Base-by-base conservation (phyloP, 208 protist genomes). In the Acanthamoeba polyphaga region DNA sequence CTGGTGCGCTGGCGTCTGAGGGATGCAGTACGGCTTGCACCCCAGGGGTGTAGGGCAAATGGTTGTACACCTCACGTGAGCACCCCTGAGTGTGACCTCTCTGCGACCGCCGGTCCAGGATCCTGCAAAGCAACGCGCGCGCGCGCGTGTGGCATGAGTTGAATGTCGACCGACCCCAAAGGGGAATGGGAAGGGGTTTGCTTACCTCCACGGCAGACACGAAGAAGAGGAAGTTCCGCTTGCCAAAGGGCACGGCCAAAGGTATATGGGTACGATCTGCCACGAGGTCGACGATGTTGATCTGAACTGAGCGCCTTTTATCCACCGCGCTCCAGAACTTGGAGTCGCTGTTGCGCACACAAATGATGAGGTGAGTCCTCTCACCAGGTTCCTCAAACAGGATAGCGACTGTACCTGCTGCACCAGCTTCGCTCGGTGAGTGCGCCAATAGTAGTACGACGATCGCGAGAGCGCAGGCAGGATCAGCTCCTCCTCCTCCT, bases 361-460 rank as follows among this genome's bases (percentile, higher is more conserved):
- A n/a, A 22, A 70, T 7, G 9, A 13, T 91, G 66, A 74, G 66
- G 1, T 43, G 24, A 17, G 7, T n/a, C n/a, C 12, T 34, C 10
- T 0, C 10, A 74, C 32, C 29, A 10, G 38, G 9, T 49, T 49
- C 46, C 4, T 10, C n/a, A 12, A 1, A 70, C 1, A 43, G 24
- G 76, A 1, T 19, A 53, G 6, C 3, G 51, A 7, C 6, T 19
- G 55, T 66, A 91, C 84, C 60, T 92, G 85, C 32, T 68, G 46
- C 32, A 34, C 55, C 7, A 55, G 85, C 60, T 72, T 64, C 13
- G 74, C 32, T 22, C 13, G 46, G 27, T 92, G 85, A 24, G 85
- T 92, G 60, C 85, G 85, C 85, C 85, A 92, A 9, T 9, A 76
- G 64, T 92, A 92, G 55, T n/a, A n/a, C n/a, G 85, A 49, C 6